A percentile compares a stretch with the other conserved stretches of the same genome.
phyloP scores from a whole-genome alignment of 1,284 basidiomycete genomes.

The Tetrapyrgos nigripes region DNA sequence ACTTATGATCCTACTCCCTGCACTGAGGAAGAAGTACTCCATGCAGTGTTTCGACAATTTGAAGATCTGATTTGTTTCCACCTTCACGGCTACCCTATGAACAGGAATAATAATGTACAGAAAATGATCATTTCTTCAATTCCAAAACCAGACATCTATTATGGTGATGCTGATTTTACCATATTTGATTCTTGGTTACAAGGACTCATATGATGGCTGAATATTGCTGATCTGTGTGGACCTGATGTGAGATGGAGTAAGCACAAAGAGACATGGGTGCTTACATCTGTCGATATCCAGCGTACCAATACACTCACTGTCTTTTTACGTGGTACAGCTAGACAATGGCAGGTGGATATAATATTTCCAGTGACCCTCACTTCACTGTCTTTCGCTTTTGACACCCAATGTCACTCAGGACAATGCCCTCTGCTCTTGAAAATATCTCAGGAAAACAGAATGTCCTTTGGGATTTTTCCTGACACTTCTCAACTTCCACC shows the following conservation, averaged over 20 bases:
- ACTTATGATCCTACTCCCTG: constrained; percentile 7
- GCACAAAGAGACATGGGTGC: background rate
- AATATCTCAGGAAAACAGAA: too few species aligned
- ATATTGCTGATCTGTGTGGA: constrained; percentile 7
- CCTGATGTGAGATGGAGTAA: background rate
- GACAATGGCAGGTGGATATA: too few species aligned
- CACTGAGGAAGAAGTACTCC: constrained; percentile 5
- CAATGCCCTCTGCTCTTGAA: too few species aligned
- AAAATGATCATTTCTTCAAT: constrained; percentile 5
- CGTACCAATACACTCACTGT: constrained; percentile 3
- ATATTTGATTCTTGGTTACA: constrained; percentile 7
- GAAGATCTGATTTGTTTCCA: constrained; percentile 4
- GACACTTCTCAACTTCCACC: too few species aligned
- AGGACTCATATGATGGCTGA: constrained; percentile 10
- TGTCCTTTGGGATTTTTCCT: too few species aligned
- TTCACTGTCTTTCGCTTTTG: too few species aligned
- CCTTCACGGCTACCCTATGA: background rate
- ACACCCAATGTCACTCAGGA: too few species aligned
- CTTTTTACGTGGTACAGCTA: constrained; percentile 1
- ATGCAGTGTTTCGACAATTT: background rate
- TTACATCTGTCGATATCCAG: constrained; percentile 1
- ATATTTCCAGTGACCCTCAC: too few species aligned
- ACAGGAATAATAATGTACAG: background rate
- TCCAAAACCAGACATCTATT: constrained; percentile 8
- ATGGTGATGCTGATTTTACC: background rate